Conservation (phyloP, 75 land plant genomes). For the Larix kaempferi region DNA sequence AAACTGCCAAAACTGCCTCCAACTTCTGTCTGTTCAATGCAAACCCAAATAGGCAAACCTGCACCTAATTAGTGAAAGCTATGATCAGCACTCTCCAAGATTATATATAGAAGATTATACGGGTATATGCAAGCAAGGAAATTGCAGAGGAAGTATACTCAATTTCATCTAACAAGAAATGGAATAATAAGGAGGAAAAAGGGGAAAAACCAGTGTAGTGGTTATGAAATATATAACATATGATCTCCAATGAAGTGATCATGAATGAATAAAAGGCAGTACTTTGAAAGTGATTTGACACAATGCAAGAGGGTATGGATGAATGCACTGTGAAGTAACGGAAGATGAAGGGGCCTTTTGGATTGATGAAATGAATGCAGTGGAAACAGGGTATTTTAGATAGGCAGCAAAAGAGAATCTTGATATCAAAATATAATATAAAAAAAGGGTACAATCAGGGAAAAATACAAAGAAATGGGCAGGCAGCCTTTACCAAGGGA, state of each 20-base stretch:
- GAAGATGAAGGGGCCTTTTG: neutral
- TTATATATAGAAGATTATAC: neutral
- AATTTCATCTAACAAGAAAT: too few species aligned
- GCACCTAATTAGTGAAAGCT: too few species aligned
- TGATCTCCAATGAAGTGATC: neutral
- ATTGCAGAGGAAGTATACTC: neutral
- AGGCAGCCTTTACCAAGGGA: neutral
- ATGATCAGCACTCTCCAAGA: neutral
- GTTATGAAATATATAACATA: neutral
- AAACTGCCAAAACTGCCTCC: neutral
- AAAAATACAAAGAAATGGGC: neutral
- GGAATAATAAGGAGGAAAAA: too few species aligned
- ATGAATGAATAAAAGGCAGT: neutral
- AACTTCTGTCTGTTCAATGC: slow-evolving; percentile 3
- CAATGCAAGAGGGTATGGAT: neutral
- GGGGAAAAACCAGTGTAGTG: too few species aligned
- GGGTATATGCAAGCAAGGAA: neutral
- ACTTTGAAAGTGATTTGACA: slow-evolving; percentile 6
- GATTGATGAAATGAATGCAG: neutral
- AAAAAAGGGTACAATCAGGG: neutral
- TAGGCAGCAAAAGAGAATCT: slow-evolving; percentile 6
- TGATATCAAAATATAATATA: neutral
- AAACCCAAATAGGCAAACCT: neutral
- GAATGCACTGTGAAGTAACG: too few species aligned
- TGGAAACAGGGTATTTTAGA: neutral